Percentiles rank a stretch among this genome's conserved stretches.
Evolutionary conservation across 345 rosid genomes (phyloP).

Genomic region (Populus euphratica): DNA sequence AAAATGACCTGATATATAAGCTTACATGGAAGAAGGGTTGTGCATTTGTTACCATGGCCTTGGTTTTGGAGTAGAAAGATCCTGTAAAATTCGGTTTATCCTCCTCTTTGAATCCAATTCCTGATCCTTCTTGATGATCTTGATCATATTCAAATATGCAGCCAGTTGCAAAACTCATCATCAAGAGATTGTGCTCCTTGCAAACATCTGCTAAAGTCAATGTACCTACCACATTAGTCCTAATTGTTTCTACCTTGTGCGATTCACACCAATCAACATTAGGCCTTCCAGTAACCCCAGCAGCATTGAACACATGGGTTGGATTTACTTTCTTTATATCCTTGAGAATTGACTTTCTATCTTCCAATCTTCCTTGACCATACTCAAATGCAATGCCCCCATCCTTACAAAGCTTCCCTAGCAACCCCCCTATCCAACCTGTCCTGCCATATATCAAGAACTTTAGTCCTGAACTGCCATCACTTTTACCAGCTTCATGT

Average conservation of each 20-base stretch:
- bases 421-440: conserved; percentile 62
- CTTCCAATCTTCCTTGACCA: conserved; percentile 53
- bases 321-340: conserved; percentile 41
- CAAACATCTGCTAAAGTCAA: conserved; percentile 54
- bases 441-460: conserved; percentile 52
- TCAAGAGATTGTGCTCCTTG: conserved; percentile 35
- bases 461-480: conserved; percentile 28
- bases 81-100: conserved; percentile 48
- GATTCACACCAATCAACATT: conserved; percentile 64
- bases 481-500: neutral
- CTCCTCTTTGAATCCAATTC: conserved; percentile 54
- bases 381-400: conserved; percentile 40
- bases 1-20: neutral
- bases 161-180: conserved; percentile 59
- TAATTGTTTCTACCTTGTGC: conserved; percentile 47
- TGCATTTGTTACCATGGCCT: conserved; percentile 46
- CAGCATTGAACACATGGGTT: conserved; percentile 56
- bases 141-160: conserved; percentile 54
- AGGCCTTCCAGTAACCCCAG: conserved; percentile 62
- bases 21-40: neutral
- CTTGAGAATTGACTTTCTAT: conserved; percentile 40
- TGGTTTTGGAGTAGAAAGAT: conserved; percentile 60
- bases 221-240: conserved; percentile 49
- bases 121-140: conserved; percentile 48
- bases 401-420: conserved; percentile 46